These are phyloP conservation scores for Quercus phellos DNA, from an alignment of 331 rosid genomes.

Conservation along the genomic window DNA sequence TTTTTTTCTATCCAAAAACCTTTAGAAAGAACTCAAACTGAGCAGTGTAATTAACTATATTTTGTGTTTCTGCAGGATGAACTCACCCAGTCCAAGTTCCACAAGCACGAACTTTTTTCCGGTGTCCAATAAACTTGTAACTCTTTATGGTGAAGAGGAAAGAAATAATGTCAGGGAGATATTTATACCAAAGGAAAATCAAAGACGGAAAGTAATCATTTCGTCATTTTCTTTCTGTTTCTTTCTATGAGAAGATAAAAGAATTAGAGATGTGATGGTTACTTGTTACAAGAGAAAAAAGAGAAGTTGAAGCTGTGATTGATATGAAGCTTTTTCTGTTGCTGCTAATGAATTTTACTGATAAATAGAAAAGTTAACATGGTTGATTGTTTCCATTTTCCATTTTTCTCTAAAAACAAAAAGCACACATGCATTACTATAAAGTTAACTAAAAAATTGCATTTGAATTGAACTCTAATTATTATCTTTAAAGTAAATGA, in stretches of 20 bases:
- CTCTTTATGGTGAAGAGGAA: not conserved
- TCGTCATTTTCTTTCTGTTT: not conserved
- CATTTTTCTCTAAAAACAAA: not conserved
- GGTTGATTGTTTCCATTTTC: not conserved
- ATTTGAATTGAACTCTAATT: too few species aligned
- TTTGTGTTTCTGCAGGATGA: not conserved
- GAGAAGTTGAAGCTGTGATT: not conserved
- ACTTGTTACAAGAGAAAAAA: not conserved
- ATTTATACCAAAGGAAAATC: not conserved
- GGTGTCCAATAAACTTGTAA: not conserved
- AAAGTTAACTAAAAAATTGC: too few species aligned
- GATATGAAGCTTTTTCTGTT: not conserved
- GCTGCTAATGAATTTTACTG: not conserved
- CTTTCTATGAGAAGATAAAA: not conserved
- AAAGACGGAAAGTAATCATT: not conserved
- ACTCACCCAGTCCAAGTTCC: slow-evolving; percentile 6
- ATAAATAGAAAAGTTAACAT: not conserved
- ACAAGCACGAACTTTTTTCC: slow-evolving; percentile 16
- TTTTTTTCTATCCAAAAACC: not conserved
- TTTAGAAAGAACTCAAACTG: not conserved
- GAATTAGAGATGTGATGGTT: slow-evolving; percentile 17
- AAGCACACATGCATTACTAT: too few species aligned
- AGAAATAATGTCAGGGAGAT: not conserved
- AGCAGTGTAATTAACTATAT: not conserved
- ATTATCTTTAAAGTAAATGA: too few species aligned